A percentile compares a stretch with the other conserved stretches of the same genome.
Conservation (phyloP, 495 filamentous ascomycete genomes). For the Neurospora cerealis region DNA sequence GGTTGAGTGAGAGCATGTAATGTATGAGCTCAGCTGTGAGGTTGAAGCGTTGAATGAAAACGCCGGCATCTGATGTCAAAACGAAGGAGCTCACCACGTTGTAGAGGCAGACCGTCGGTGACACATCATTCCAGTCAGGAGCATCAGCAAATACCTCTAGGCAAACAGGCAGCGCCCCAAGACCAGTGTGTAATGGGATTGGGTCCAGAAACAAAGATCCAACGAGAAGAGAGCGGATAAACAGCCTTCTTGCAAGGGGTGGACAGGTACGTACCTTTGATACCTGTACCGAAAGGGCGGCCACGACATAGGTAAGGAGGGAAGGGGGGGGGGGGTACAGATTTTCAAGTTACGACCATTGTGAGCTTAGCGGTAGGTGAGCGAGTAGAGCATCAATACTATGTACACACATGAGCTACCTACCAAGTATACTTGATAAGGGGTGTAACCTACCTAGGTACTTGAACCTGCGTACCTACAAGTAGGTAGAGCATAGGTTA, state of each 20-base stretch:
- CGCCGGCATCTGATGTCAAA: neutral
- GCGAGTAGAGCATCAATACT: neutral
- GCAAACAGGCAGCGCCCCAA: neutral
- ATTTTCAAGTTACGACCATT: neutral
- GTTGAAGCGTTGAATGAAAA: neutral
- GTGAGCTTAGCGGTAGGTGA: neutral
- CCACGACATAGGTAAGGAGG: no score
- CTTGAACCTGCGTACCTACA: neutral
- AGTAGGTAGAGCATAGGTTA: neutral
- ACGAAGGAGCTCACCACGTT: neutral
- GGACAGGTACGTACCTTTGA: neutral
- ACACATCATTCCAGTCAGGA: neutral
- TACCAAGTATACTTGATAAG: neutral
- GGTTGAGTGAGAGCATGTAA: neutral
- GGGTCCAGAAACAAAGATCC: neutral
- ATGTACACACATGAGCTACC: neutral
- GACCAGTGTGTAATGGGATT: neutral
- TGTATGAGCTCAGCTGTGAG: neutral
- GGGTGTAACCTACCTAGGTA: neutral
- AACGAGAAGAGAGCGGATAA: neutral
- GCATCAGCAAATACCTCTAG: neutral
- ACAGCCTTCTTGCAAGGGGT: neutral
- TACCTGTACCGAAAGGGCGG: no score
- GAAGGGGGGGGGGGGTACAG: neutral
- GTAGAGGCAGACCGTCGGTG: neutral